Base-by-base conservation (phyloP, 1,139 yeast species). In the Protomyces inouyei region DNA sequence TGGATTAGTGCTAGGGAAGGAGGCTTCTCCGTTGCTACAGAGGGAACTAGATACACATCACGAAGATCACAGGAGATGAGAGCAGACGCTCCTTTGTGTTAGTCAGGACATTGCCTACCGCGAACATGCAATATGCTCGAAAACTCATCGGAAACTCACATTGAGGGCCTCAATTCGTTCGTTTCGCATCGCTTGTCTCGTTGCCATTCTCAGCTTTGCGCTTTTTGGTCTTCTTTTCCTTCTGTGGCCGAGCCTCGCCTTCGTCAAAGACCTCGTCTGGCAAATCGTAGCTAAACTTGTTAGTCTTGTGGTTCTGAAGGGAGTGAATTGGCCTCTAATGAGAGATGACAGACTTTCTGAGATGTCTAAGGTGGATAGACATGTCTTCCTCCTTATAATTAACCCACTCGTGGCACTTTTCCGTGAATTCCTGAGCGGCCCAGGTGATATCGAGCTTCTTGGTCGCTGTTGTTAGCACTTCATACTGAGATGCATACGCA, bases 391-490 rank as follows among this genome's bases (percentile, higher is more conserved):
- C 86, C 69, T 86, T 83, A 71, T 82, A 93, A 48, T 80, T 79
- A 14, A 80, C 79, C 85, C 93, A 89, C 48, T 84, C 80, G 70
- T 89, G 85, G 74, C 97, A 89, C 18, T 90, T 77, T 61, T 82
- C 85, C 75, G 82, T 89, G 73, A 92, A 93, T 68, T 93, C 98
- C 21, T 90, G 82, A 73, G 98, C 92, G 9, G 98, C 97, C 70
- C 86, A 82, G 71, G 90, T 96, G 61, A 93, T 87, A 73, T 93
- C 97, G 68, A 93, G 80, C 71, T 85, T 86, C 64, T 77, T 76
- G 52, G 73, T 70, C n/a, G 69, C 70, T 25, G 74, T n/a, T n/a
- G 40, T 10, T 14, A n/a, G 10, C 16, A 14, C n/a, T 18, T 25
- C 10, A n/a, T 25, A 35, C 38, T 21, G 40, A 36, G 32, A 32